Percentiles rank a stretch among this genome's conserved stretches.
Conservation (phyloP, 352 stramenopile species). For the Globisporangium apiculatum region DNA sequence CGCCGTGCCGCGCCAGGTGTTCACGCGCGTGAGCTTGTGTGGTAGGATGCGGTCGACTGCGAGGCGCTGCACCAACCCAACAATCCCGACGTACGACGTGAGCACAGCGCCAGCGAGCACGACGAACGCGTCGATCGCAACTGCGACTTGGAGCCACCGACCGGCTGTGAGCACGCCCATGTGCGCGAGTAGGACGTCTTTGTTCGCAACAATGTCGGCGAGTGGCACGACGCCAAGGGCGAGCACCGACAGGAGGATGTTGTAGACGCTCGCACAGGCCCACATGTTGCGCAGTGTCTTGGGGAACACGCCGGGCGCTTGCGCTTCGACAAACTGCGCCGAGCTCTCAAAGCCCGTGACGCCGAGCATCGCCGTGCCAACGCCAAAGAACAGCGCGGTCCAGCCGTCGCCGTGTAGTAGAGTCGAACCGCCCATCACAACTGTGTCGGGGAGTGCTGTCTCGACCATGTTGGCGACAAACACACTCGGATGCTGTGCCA, state of each 20-base stretch:
- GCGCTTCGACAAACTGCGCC: conserved; percentile 82
- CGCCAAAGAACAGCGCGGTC: conserved; percentile 50
- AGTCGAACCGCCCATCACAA: conserved; percentile 14
- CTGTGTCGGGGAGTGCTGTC: conserved; percentile 28
- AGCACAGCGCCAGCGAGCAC: conserved; percentile 66
- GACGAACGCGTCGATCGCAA: conserved; percentile 68
- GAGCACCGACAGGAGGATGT: conserved; percentile 63
- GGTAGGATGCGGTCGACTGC: conserved; percentile 46
- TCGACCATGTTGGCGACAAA: conserved; percentile 47
- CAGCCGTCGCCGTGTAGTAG: conserved; percentile 18
- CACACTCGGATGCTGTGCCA: conserved; percentile 37
- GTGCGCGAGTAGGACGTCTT: conserved; percentile 47
- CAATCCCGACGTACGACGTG: conserved; percentile 65
- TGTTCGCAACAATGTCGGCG: conserved; percentile 33
- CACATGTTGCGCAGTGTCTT: conserved; percentile 84
- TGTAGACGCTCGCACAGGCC: conserved; percentile 69
- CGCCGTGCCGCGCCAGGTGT: conserved; percentile 41
- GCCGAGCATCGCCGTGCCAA: conserved; percentile 59
- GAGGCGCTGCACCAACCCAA: conserved; percentile 50
- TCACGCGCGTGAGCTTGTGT: conserved; percentile 27
- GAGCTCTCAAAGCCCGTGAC: conserved; percentile 82
- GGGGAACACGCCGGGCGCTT: conserved; percentile 68
- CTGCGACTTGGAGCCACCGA: conserved; percentile 19
- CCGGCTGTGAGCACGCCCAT: conserved; percentile 34
- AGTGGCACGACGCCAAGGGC: conserved; percentile 63